Evolutionary conservation across 805 yeast genomes (phyloP).

Genomic region (Ogataea saltuana): DNA sequence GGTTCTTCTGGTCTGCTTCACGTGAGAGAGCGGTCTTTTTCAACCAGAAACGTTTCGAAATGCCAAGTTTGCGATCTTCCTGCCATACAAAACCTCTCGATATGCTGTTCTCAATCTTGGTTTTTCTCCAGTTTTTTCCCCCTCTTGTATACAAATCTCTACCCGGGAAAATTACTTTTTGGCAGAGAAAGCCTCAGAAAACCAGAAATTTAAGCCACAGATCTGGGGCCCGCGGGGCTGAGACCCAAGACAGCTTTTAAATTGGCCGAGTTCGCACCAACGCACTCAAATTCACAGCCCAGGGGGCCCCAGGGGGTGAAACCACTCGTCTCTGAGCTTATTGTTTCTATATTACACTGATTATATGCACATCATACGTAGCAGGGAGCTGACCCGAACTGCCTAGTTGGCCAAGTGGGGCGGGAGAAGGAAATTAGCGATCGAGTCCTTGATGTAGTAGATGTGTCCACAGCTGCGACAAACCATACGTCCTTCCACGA

Average conservation of each 20-base stretch:
- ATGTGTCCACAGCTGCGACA: constrained; percentile 86
- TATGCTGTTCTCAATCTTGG: constrained; percentile 3
- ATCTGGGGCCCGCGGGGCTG: too few relatives aligned
- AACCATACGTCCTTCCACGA: constrained; percentile 83
- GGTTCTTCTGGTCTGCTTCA: background rate
- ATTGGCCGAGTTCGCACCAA: too few relatives aligned
- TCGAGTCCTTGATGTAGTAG: constrained; percentile 87
- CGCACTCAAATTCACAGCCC: too few relatives aligned
- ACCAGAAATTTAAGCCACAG: too few relatives aligned
- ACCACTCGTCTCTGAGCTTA: background rate
- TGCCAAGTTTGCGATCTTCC: too few relatives aligned
- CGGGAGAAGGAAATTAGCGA: constrained; percentile 91
- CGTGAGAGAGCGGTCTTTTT: background rate
- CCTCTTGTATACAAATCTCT: too few relatives aligned
- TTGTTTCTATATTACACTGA: background rate
- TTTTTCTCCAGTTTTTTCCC: constrained; percentile 6
- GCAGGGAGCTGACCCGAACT: too few relatives aligned
- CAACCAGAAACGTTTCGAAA: background rate
- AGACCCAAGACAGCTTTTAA: too few relatives aligned
- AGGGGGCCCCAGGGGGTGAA: too few relatives aligned
- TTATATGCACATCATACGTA: background rate
- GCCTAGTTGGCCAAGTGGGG: constrained; percentile 72
- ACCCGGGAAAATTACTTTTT: background rate
- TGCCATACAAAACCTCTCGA: too few relatives aligned
- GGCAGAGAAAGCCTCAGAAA: constrained; percentile 2